Evolutionary conservation across 176 grass and related monocot genomes (phyloP).

Genomic region (Zoysia japonica): DNA sequence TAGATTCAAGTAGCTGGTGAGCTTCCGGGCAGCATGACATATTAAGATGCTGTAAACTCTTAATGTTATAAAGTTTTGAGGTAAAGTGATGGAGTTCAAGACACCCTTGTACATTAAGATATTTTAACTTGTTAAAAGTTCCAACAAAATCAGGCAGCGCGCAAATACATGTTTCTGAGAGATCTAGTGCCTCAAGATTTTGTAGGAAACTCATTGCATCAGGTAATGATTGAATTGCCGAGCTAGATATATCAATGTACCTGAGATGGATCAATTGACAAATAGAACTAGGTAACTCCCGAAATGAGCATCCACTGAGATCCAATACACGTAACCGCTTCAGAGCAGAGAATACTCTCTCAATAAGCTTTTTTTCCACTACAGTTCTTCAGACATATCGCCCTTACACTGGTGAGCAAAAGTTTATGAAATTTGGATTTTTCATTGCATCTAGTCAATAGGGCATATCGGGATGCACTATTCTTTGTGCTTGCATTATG

Average conservation of each 20-base stretch:
- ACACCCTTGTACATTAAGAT: slow-evolving; percentile 45
- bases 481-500: background rate
- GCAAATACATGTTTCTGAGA: slow-evolving; percentile 39
- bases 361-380: background rate
- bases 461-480: slow-evolving; percentile 3
- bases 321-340: slow-evolving; percentile 46
- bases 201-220: slow-evolving; percentile 1
- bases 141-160: slow-evolving; percentile 12
- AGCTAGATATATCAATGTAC: slow-evolving; percentile 40
- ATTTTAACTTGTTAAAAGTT: slow-evolving; percentile 18
- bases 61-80: slow-evolving; percentile 8
- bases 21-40: slow-evolving; percentile 2
- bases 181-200: slow-evolving; percentile 43
- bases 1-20: background rate
- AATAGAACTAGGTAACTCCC: slow-evolving; percentile 20
- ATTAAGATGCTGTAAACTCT: slow-evolving; percentile 24
- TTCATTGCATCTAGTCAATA: background rate
- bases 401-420: slow-evolving; percentile 9
- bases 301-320: slow-evolving; percentile 29
- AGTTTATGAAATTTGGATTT: background rate
- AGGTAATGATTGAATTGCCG: slow-evolving; percentile 26
- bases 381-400: slow-evolving; percentile 5
- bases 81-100: slow-evolving; percentile 19
- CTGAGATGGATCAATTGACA: slow-evolving; percentile 37
- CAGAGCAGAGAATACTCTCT: background rate